A percentile compares a stretch with the other conserved stretches of the same genome.
phyloP scores from a whole-genome alignment of 345 rosid species.

The Populus deltoides region DNA sequence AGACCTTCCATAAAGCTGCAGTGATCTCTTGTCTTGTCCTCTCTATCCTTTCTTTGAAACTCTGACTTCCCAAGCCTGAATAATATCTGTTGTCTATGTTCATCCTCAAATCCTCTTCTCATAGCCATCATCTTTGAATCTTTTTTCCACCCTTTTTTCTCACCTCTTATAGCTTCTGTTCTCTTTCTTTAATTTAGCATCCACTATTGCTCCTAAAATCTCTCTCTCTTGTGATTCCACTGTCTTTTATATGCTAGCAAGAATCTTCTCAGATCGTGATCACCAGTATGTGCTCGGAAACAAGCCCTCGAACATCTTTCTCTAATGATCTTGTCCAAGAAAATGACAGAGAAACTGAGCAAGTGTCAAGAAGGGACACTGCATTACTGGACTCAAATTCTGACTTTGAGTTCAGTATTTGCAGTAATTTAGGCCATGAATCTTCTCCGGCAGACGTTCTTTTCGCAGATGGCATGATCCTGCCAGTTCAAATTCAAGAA shows the following conservation, averaged over 20 bases:
- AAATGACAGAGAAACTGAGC: constrained; percentile 22
- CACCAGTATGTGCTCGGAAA: constrained; percentile 50
- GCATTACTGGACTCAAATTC: constrained; percentile 42
- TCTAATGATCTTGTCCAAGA: constrained; percentile 50
- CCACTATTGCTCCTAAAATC: not conserved
- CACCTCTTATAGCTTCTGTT: not conserved
- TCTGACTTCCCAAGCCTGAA: constrained; percentile 3
- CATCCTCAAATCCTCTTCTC: constrained; percentile 10
- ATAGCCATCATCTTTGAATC: constrained; percentile 30
- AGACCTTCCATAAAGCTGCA: constrained; percentile 1
- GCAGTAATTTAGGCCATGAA: constrained; percentile 37
- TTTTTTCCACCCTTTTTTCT: not conserved
- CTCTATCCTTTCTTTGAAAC: not conserved
- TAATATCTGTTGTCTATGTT: constrained; percentile 5
- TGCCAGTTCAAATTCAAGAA: constrained; percentile 43
- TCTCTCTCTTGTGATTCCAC: no score
- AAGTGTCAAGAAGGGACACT: constrained; percentile 39
- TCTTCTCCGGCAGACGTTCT: constrained; percentile 75
- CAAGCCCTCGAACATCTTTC: constrained; percentile 57
- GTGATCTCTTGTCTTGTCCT: not conserved
- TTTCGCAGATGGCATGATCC: constrained; percentile 72
- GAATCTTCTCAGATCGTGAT: not conserved
- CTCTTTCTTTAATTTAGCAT: constrained; percentile 4
- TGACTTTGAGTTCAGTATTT: constrained; percentile 72
- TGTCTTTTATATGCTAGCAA: not conserved